phyloP scores from a whole-genome alignment of 345 rosid genomes.

The Hibiscus trionum region DNA sequence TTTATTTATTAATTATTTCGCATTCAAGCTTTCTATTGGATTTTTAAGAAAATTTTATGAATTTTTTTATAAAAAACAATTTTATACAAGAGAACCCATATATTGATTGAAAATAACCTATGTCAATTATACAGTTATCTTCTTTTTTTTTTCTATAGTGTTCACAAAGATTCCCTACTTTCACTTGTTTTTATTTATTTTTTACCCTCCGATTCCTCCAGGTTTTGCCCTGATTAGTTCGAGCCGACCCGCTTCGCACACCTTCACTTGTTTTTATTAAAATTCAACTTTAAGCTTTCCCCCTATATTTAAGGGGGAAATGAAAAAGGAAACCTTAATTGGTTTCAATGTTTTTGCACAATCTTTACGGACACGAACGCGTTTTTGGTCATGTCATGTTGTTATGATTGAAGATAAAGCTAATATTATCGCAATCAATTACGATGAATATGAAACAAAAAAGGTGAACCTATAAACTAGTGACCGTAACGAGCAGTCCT shows the following conservation, averaged over 20 bases:
- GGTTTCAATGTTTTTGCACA: background rate
- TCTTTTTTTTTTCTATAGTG: background rate
- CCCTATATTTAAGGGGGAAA: background rate
- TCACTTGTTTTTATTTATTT: too few relatives aligned
- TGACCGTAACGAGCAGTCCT: background rate
- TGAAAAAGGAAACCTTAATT: background rate
- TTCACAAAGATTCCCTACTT: background rate
- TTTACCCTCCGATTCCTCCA: too few relatives aligned
- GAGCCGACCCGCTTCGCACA: too few relatives aligned
- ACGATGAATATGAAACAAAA: too few relatives aligned
- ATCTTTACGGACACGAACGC: too few relatives aligned
- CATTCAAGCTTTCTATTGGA: background rate
- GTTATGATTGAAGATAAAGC: too few relatives aligned
- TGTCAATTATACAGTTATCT: background rate
- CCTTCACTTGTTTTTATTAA: background rate
- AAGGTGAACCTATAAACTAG: too few relatives aligned
- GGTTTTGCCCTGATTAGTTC: too few relatives aligned
- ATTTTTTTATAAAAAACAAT: background rate
- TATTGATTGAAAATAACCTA: constrained; percentile 6
- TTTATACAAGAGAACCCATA: background rate
- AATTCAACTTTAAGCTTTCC: background rate
- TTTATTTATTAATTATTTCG: background rate
- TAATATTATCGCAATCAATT: too few relatives aligned
- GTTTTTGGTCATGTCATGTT: too few relatives aligned
- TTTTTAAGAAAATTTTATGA: background rate